Evolutionary conservation across 108 stramenopile species (phyloP), one percentile per base, ranked within the genome.

Genomic region (Thalassiosira profunda): DNA sequence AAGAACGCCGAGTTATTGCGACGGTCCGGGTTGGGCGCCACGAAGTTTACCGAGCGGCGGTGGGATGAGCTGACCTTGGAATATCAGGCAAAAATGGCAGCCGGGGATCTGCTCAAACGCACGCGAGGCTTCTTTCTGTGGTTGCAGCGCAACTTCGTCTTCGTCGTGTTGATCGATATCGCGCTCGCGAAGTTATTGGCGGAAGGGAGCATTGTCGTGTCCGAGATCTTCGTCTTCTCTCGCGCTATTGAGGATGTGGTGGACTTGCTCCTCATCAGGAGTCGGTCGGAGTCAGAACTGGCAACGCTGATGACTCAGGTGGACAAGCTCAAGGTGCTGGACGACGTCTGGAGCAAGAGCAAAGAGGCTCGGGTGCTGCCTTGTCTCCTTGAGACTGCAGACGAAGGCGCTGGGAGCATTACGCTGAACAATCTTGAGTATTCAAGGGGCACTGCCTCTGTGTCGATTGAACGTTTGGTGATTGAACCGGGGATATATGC

Each of bases 241-340:
- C 58, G 94, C 21, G 94, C 94, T 20, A 90, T 92, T 67, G 94
- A 95, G 57, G 94, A 95, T 76, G 85, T 88, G 8, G 84, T 95
- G 6, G 90, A 95, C 61, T 85, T 89, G 64, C 72, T 86, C 4
- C 63, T 95, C 15, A 95, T 92, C 74, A 74, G 86, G 34, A 91
- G 90, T 47, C 74, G 94, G 45, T 83, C 80, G 20, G 94, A 95
- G 65, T 85, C 86, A 3, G 94, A 95, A 45, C 34, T 95, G 53
- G 94, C 94, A 0, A 80, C 84, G 3, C 90, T 95, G 80, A 80
- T 83, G 75, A 90, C 89, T 1, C 82, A 91, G 63, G 90, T 90
- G 43, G 85, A 82, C 1, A 87, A 87, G 45, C 62, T 95, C 46
- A 68, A 80, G 38, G 84, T 81, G 20, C 62, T 93, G 12, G 67